Conservation (phyloP, 441 rosid genomes). For the Metrosideros polymorpha region DNA sequence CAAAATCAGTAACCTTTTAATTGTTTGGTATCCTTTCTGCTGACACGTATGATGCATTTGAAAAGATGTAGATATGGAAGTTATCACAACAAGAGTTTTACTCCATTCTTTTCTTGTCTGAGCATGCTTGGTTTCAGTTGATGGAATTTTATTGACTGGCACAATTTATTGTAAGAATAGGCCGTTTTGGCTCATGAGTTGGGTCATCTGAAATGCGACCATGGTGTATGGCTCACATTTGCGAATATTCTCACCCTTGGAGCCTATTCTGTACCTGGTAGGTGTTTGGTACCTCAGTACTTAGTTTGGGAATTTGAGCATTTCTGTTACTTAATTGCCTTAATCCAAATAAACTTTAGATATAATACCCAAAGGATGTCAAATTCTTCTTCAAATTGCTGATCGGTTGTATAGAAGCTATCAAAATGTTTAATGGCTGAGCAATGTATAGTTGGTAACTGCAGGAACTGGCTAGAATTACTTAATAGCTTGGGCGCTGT, state of each 20-base stretch:
- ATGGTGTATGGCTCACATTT: constrained; percentile 94
- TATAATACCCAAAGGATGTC: not conserved
- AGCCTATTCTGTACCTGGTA: constrained; percentile 84
- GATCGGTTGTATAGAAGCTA: not conserved
- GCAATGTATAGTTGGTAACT: not conserved
- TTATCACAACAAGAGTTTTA: not conserved
- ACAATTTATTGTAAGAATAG: constrained; percentile 18
- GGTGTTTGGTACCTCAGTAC: not conserved
- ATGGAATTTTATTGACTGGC: constrained; percentile 10
- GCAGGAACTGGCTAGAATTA: not conserved
- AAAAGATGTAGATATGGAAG: not conserved
- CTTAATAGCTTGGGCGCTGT: not conserved
- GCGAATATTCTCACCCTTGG: constrained; percentile 91
- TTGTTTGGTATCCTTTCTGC: not conserved
- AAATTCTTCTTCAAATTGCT: not conserved
- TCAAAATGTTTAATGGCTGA: not conserved
- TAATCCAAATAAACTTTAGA: not conserved
- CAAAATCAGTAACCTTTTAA: not conserved
- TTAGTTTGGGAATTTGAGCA: not conserved
- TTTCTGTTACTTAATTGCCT: not conserved
- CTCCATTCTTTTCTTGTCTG: not conserved
- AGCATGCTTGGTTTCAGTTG: not conserved
- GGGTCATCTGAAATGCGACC: constrained; percentile 95
- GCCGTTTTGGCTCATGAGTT: constrained; percentile 96
- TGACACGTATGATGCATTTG: not conserved